Evolutionary conservation across 2,329 filamentous ascomycete genomes (phyloP).

Genomic region (Colletotrichum abscissum): DNA sequence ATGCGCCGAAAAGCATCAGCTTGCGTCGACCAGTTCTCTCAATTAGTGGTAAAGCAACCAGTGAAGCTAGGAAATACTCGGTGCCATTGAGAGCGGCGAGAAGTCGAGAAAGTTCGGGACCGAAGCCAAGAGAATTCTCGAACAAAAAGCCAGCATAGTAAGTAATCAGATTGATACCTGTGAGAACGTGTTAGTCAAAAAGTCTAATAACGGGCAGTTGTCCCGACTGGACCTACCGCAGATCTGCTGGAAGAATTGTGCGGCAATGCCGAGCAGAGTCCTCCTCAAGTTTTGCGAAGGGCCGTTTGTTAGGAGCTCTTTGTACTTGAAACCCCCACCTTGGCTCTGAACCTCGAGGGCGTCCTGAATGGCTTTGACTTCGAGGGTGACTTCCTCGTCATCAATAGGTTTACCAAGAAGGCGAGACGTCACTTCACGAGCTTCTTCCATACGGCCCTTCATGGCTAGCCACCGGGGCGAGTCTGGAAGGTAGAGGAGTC

Average conservation of each 20-base stretch:
- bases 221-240: neutral
- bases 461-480: conserved; percentile 51
- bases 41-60: conserved; percentile 52
- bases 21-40: conserved; percentile 67
- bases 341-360: conserved; percentile 42
- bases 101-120: conserved; percentile 60
- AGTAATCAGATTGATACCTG: conserved; percentile 48
- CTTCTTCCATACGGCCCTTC: conserved; percentile 43
- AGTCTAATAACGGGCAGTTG: neutral
- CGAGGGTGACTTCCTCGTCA: conserved; percentile 40
- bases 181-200: no score
- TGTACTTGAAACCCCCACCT: conserved; percentile 38
- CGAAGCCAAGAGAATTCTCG: conserved; percentile 57
- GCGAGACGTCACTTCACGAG: conserved; percentile 40
- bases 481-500: conserved; percentile 48
- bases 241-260: conserved; percentile 43
- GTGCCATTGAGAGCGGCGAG: conserved; percentile 64
- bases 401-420: conserved; percentile 41
- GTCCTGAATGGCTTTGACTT: conserved; percentile 37
- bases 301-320: conserved; percentile 60
- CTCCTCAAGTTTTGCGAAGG: conserved; percentile 75
- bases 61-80: conserved; percentile 53
- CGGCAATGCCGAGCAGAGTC: conserved; percentile 56
- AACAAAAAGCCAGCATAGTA: conserved; percentile 48
- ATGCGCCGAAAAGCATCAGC: conserved; percentile 72